These are phyloP conservation scores for Diaporthe aspalathi DNA, from an alignment of 2,329 filamentous ascomycete species.

Conservation along the genomic window DNA sequence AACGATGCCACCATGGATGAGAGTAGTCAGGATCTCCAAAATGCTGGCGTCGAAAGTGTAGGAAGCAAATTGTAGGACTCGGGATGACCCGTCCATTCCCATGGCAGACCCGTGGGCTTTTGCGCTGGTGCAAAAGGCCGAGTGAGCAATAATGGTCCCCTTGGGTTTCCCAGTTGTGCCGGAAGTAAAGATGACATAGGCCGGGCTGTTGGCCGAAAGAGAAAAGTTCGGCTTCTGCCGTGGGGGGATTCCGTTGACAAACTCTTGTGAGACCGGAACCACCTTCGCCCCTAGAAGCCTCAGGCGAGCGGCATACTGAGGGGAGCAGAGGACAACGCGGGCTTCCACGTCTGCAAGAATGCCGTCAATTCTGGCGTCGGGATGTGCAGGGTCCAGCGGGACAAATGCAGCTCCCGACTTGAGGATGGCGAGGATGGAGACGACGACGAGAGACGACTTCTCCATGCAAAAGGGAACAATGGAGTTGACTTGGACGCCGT, in stretches of 20 bases:
- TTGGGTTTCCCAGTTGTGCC: conserved; percentile 67
- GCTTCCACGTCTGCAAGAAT: conserved; percentile 48
- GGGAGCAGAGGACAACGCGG: conserved; percentile 36
- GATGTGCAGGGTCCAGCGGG: conserved; percentile 52
- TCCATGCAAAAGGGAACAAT: conserved; percentile 51
- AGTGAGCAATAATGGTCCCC: conserved; percentile 55
- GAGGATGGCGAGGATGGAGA: conserved; percentile 49
- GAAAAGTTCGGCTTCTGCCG: background rate
- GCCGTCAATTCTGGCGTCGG: conserved; percentile 49
- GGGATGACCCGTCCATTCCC: conserved; percentile 42
- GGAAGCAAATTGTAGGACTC: conserved; percentile 50
- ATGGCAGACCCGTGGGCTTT: conserved; percentile 40
- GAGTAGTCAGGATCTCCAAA: conserved; percentile 39
- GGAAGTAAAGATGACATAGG: conserved; percentile 62
- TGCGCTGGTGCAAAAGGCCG: background rate
- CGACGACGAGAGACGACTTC: conserved; percentile 48
- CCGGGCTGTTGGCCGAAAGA: background rate
- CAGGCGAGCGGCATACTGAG: conserved; percentile 4
- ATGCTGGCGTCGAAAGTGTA: conserved; percentile 49
- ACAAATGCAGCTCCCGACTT: conserved; percentile 48
- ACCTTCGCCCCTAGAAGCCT: conserved; percentile 9
- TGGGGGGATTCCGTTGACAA: background rate
- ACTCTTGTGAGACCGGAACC: background rate
- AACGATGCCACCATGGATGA: conserved; percentile 46
- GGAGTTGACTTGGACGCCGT: conserved; percentile 45